Evolutionary conservation across 192 early-diverging fungal species (phyloP).

Genomic region (Martensiomyces pterosporus): DNA sequence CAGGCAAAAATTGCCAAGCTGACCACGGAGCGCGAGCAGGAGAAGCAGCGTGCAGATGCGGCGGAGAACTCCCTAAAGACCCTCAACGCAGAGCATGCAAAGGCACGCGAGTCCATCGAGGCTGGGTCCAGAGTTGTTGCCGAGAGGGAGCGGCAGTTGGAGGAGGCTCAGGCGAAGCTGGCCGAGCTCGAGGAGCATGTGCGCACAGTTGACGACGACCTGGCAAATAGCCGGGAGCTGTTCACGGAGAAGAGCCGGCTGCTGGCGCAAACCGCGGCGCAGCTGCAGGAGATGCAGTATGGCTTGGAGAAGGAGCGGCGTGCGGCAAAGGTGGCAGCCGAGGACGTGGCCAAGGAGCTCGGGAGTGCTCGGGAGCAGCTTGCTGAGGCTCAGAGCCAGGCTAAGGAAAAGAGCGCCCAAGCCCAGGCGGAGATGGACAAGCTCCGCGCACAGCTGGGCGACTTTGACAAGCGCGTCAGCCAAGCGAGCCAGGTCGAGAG

Average conservation of each 20-base stretch:
- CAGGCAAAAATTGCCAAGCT: conserved; percentile 11
- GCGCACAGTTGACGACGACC: conserved; percentile 38
- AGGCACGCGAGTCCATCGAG: background rate
- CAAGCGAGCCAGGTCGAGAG: conserved; percentile 30
- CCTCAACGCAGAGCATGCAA: conserved; percentile 1
- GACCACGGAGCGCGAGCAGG: background rate
- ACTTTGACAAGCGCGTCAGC: conserved; percentile 17
- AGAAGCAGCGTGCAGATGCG: conserved; percentile 7
- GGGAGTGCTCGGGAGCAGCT: conserved; percentile 21
- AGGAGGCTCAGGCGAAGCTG: conserved; percentile 13
- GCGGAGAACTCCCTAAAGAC: conserved; percentile 2
- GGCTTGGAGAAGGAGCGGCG: conserved; percentile 37
- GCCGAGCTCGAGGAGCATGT: conserved; percentile 30
- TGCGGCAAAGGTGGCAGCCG: conserved; percentile 7
- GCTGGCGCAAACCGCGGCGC: conserved; percentile 27
- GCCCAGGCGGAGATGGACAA: conserved; percentile 13
- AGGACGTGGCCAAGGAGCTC: conserved; percentile 19
- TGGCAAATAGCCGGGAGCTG: conserved; percentile 46
- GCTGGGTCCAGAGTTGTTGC: background rate
- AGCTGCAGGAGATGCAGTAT: conserved; percentile 44
- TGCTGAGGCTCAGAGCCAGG: conserved; percentile 14
- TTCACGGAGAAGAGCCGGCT: conserved; percentile 47
- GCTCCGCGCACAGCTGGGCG: conserved; percentile 22
- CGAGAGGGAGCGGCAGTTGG: conserved; percentile 17
- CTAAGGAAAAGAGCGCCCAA: conserved; percentile 9